These are phyloP conservation scores for Crithidia expoeki DNA, from an alignment of 208 protist species.

Conservation along the genomic window DNA sequence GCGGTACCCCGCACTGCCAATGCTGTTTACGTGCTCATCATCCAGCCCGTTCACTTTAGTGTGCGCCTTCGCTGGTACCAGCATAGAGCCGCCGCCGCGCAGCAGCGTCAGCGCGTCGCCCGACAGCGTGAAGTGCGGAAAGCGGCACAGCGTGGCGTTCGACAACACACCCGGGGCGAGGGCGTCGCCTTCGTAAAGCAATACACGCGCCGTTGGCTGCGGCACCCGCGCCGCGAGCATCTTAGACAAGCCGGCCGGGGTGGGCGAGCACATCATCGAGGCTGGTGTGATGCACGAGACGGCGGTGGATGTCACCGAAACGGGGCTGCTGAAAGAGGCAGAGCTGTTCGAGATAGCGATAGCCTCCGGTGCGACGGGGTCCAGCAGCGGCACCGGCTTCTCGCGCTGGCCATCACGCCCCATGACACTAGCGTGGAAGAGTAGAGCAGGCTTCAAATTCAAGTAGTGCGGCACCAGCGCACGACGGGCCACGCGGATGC, in stretches of 20 bases:
- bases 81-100: slow-evolving; percentile 5
- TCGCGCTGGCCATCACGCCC: not conserved
- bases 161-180: slow-evolving; percentile 56
- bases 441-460: slow-evolving; percentile 32
- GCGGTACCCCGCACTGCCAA: not conserved
- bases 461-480: slow-evolving; percentile 52
- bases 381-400: slow-evolving; percentile 12
- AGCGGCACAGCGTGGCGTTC: slow-evolving; percentile 60
- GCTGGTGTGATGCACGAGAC: not conserved
- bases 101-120: slow-evolving; percentile 22
- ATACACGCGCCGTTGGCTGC: slow-evolving; percentile 40
- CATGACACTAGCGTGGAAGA: not conserved
- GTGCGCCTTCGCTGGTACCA: not conserved
- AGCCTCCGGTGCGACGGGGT: slow-evolving; percentile 19
- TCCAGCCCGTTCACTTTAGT: slow-evolving; percentile 1
- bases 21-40: slow-evolving; percentile 7
- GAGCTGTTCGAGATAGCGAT: slow-evolving; percentile 13
- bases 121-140: slow-evolving; percentile 17
- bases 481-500: slow-evolving; percentile 57
- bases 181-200: slow-evolving; percentile 67
- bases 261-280: slow-evolving; percentile 7
- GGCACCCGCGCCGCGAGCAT: slow-evolving; percentile 16
- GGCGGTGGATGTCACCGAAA: slow-evolving; percentile 2
- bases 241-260: slow-evolving; percentile 9
- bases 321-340: slow-evolving; percentile 15